Evolutionary conservation across 2,329 filamentous ascomycete species (phyloP), one percentile per base, ranked within the genome.

Genomic region (Grosmannia huntii): DNA sequence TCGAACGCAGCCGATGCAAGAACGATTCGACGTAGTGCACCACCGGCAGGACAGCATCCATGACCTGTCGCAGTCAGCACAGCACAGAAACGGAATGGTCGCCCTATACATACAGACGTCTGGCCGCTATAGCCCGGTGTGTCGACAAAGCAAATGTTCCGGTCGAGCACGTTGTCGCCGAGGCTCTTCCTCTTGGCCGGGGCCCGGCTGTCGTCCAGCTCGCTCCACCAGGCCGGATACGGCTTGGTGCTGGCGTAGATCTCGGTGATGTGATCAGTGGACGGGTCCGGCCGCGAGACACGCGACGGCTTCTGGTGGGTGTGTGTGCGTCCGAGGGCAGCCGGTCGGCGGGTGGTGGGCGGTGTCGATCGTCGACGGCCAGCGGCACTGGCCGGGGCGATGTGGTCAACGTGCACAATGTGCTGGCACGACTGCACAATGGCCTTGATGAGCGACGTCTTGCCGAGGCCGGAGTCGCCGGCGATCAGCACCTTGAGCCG

Each of bases 61-160:
- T 77, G 56, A 73, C 72, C 76, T 78, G 44, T 25, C 51, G 25
- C 14, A 25, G 55, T 50, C 46, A 65, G 69, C 51, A 70, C 19
- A 21, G 12, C 7, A 31, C 28, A 51, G 25, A 56, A n/a, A 54
- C 16, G 14, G 49, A n/a, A n/a, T n/a, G 41, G 28, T 5, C 16
- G 53, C n/a, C 21, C 50, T 9, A 48, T 7, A 70, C 79, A 61
- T 70, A 83, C 78, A 44, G 78, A 80, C 52, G 73, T 75, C 52
- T 76, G 77, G 62, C 68, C 73, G 48, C 76, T 73, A 69, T 82
- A 83, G 14, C 85, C 84, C 12, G 86, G 83, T 2, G 88, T 92
- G 72, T 97, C 92, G 59, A 96, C 84, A 68, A 99, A 96, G 70
- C 90, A 96, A 5, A 99, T 73, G 67, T 99, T 99, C 33, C 92